Conservation (phyloP, 1,284 basidiomycete genomes). For the Rhizoctonia solani region DNA sequence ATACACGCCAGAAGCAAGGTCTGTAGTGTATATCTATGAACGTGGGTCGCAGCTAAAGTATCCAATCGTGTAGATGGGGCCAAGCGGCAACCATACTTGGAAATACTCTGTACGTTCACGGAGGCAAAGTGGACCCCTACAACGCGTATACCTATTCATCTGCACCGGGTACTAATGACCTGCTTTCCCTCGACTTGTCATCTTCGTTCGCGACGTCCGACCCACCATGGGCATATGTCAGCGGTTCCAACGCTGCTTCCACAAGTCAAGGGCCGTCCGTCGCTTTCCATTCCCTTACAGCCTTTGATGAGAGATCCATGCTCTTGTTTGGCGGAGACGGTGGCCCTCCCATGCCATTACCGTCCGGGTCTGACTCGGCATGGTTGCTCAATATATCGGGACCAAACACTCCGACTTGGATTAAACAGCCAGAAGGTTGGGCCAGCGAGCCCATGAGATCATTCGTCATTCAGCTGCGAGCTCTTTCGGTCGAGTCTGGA, state of each 20-base stretch:
- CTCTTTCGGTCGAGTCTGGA: constrained; percentile 54
- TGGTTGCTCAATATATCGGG: constrained; percentile 55
- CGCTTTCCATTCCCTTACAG: constrained; percentile 80
- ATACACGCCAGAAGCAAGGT: constrained; percentile 14
- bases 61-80: constrained; percentile 66
- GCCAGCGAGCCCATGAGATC: constrained; percentile 66
- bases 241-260: constrained; percentile 52
- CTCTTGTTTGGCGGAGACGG: constrained; percentile 78
- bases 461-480: constrained; percentile 67
- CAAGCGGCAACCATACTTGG: constrained; percentile 67
- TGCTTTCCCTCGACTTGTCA: constrained; percentile 69
- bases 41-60: no score
- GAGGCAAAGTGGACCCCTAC: constrained; percentile 74
- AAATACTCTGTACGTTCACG: constrained; percentile 69
- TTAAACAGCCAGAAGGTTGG: constrained; percentile 58
- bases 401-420: constrained; percentile 52
- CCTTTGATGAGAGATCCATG: constrained; percentile 57
- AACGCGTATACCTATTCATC: constrained; percentile 71
- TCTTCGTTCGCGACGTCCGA: constrained; percentile 59
- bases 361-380: constrained; percentile 64
- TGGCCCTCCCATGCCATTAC: constrained; percentile 59
- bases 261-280: constrained; percentile 60
- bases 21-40: background rate
- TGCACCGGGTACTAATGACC: constrained; percentile 71
- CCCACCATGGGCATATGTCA: constrained; percentile 68